A percentile compares a stretch with the other conserved stretches of the same genome.
Evolutionary conservation across 257 asterid genomes (phyloP).

Genomic region (Anisodus acutangulus): DNA sequence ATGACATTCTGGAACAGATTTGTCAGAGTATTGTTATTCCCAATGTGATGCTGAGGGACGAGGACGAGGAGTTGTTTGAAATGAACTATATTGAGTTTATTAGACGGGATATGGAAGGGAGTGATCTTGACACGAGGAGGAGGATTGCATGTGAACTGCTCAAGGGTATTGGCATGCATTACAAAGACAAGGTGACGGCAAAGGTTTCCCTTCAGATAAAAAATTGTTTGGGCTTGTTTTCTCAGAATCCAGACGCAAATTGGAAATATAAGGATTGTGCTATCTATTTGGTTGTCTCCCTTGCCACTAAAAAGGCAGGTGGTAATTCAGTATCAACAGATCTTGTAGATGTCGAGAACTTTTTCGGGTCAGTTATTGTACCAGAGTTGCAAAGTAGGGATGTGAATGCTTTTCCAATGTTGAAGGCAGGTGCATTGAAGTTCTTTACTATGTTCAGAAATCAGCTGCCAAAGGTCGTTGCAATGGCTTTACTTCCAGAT

Average conservation of each 20-base stretch:
- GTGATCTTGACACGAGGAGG: conserved; percentile 94
- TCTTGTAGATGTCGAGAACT: conserved; percentile 82
- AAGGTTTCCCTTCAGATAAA: conserved; percentile 75
- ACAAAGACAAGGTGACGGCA: conserved; percentile 76
- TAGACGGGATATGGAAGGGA: conserved; percentile 96
- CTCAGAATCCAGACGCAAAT: conserved; percentile 68
- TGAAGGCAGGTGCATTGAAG: conserved; percentile 94
- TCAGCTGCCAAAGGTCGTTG: conserved; percentile 72
- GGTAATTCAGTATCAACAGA: conserved; percentile 82
- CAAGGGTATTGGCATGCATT: conserved; percentile 82
- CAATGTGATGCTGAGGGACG: conserved; percentile 94
- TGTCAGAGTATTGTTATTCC: conserved; percentile 87
- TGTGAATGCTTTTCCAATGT: conserved; percentile 77
- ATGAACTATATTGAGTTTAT: conserved; percentile 89
- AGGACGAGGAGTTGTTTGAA: conserved; percentile 96
- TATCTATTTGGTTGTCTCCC: conserved; percentile 83
- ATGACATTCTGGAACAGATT: conserved; percentile 76
- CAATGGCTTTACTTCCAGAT: conserved; percentile 74
- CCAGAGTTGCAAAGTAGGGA: conserved; percentile 82
- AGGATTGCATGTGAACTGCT: conserved; percentile 97
- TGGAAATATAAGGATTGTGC: conserved; percentile 99
- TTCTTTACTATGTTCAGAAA: conserved; percentile 87
- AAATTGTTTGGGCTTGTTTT: conserved; percentile 65
- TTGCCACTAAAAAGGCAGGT: conserved; percentile 83
- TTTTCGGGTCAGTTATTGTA: conserved; percentile 78